Base-by-base conservation (phyloP, 441 rosid species). In the Pelargonium australe region DNA sequence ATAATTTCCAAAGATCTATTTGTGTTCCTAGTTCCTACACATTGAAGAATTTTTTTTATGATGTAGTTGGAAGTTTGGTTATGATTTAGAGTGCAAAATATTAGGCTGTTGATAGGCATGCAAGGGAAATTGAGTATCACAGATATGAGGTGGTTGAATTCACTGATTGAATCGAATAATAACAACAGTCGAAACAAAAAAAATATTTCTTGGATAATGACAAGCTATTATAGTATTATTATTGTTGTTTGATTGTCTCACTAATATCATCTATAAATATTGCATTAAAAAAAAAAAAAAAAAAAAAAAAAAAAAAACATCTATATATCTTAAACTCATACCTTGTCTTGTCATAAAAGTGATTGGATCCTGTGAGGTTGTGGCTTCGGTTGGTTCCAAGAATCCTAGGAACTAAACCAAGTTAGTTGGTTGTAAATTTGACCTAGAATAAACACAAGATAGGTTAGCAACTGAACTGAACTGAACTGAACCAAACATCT, bases 281-380 rank as follows among this genome's bases (percentile, higher is more conserved):
- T 49, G n/a, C 96, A 69, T 94, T 97, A 84, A 91, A 91, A 77
- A 89, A 87, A 85, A 75, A 80, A n/a, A n/a, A n/a, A n/a, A n/a
- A n/a, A n/a, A n/a, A n/a, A n/a, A n/a, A n/a, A n/a, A n/a, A n/a
- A n/a, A n/a, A n/a, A n/a, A 20, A 20, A 20, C 23, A 20, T 20
- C 23, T 20, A 20, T 20, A 20, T 41, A 28, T 28, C 34, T 28
- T 28, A 28, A 28, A 28, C 2, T 28, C 34, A 28, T 28, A 28
- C 34, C 34, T 28, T 0, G 34, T 28, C 34, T 28, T 28, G 34
- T 28, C 4, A 28, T 28, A 2, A 28, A 28, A 28, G 2, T 28
- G 34, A 28, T 28, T 28, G 34, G 34, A 28, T 28, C 34, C 34
- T 28, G 34, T 28, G 34, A 28, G 34, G 34, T 28, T 1, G 34